These are phyloP conservation scores for Yarrowia galli DNA, from an alignment of 1,139 yeast genomes.

Conservation along the genomic window DNA sequence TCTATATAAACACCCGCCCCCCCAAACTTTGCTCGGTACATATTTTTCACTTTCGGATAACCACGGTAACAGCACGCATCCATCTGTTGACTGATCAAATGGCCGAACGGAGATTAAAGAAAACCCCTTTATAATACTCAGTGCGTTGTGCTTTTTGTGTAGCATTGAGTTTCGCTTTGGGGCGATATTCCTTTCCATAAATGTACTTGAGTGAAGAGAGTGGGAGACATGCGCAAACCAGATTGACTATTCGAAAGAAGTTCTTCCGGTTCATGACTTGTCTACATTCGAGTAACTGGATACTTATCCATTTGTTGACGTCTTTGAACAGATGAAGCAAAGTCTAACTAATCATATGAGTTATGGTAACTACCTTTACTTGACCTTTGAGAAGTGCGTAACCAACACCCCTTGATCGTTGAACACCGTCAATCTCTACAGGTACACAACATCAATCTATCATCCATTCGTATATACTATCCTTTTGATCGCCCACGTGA, in stretches of 20 bases:
- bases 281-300: conserved; percentile 12
- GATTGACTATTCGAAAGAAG: background rate
- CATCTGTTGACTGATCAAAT: conserved; percentile 48
- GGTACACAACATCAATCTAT: too few relatives aligned
- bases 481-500: too few relatives aligned
- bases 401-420: too few relatives aligned
- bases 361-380: too few relatives aligned
- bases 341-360: too few relatives aligned
- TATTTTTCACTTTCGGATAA: conserved; percentile 37
- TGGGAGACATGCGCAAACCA: conserved; percentile 7
- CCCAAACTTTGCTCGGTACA: conserved; percentile 34
- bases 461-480: conserved; percentile 13
- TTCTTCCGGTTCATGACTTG: background rate
- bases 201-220: conserved; percentile 21
- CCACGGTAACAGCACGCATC: conserved; percentile 41
- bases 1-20: conserved; percentile 1
- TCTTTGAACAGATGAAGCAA: too few relatives aligned
- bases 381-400: too few relatives aligned
- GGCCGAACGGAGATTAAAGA: conserved; percentile 50
- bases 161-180: conserved; percentile 46
- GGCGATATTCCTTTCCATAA: conserved; percentile 43
- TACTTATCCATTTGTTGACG: too few relatives aligned
- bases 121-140: conserved; percentile 45
- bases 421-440: too few relatives aligned
- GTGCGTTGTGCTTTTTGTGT: conserved; percentile 37